Conservation (phyloP, 2,329 filamentous ascomycete genomes). For the Erysiphe neolycopersici region DNA sequence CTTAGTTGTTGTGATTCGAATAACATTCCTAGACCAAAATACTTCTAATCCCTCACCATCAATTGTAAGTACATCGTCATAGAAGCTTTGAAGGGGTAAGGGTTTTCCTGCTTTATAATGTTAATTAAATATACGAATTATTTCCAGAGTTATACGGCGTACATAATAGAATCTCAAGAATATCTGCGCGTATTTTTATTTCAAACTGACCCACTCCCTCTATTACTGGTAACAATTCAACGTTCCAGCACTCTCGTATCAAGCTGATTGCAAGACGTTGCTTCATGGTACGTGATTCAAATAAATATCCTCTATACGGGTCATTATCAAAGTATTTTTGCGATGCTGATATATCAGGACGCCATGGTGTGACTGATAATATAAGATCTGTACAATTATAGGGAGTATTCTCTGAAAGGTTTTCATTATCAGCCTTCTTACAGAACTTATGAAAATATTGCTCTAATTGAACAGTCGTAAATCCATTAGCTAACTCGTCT, state of each 20-base stretch:
- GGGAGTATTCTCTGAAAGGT: not conserved
- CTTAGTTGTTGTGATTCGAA: conserved; percentile 10
- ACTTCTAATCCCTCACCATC: conserved; percentile 10
- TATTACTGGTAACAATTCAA: conserved; percentile 10
- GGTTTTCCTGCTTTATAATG: conserved; percentile 3
- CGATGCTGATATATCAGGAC: conserved; percentile 7
- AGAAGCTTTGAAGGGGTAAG: conserved; percentile 8
- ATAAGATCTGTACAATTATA: conserved; percentile 2
- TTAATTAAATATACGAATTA: not conserved
- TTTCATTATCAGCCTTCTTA: conserved; percentile 1
- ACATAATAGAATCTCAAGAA: conserved; percentile 12
- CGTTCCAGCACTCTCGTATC: conserved; percentile 11
- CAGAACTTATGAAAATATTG: conserved; percentile 7
- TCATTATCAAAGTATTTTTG: conserved; percentile 7
- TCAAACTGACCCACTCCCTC: conserved; percentile 12
- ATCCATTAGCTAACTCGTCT: conserved; percentile 7
- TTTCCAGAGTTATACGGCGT: conserved; percentile 1
- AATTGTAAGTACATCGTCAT: conserved; percentile 4
- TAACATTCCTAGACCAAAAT: conserved; percentile 6
- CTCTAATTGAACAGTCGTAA: conserved; percentile 11
- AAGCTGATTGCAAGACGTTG: conserved; percentile 9
- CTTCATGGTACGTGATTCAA: conserved; percentile 10
- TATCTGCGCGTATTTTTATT: conserved; percentile 5
- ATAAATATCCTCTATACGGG: conserved; percentile 8
- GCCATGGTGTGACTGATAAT: conserved; percentile 8